phyloP scores from a whole-genome alignment of 108 stramenopile genomes.

The Cylindrotheca fusiformis region DNA sequence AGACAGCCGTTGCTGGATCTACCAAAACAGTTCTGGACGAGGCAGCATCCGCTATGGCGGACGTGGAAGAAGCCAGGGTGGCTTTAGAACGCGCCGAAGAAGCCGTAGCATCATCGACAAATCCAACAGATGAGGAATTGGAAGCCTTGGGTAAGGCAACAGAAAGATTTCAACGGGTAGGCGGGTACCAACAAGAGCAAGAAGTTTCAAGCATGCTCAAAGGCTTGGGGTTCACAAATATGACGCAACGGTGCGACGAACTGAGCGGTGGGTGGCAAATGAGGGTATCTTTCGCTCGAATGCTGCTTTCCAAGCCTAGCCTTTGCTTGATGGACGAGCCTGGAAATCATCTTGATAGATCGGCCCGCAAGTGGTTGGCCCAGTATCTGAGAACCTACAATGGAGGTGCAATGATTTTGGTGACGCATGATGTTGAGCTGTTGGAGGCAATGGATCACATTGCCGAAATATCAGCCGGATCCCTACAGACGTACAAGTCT shows the following conservation, averaged over 20 bases:
- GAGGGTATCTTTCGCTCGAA: slow-evolving; percentile 85
- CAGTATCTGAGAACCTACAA: slow-evolving; percentile 79
- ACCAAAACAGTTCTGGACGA: slow-evolving; percentile 85
- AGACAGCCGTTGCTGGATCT: slow-evolving; percentile 84
- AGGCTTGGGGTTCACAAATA: slow-evolving; percentile 83
- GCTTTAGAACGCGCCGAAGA: slow-evolving; percentile 6
- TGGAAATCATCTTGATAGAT: slow-evolving; percentile 72
- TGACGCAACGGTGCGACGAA: slow-evolving; percentile 69
- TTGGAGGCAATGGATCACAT: slow-evolving; percentile 75
- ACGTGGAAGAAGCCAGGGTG: slow-evolving; percentile 43
- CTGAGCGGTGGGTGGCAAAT: slow-evolving; percentile 95
- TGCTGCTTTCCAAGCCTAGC: slow-evolving; percentile 81
- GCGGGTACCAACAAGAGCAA: slow-evolving; percentile 89
- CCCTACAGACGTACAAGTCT: slow-evolving; percentile 50
- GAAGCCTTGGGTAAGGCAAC: slow-evolving; percentile 58
- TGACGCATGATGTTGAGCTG: slow-evolving; percentile 83
- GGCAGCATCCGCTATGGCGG: slow-evolving; percentile 85
- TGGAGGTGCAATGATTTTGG: slow-evolving; percentile 76
- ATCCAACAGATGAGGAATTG: slow-evolving; percentile 52
- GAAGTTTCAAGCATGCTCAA: slow-evolving; percentile 75
- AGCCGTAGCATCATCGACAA: neutral
- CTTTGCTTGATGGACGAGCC: slow-evolving; percentile 89
- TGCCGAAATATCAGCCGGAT: slow-evolving; percentile 72
- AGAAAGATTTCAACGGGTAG: slow-evolving; percentile 64
- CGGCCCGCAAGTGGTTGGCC: slow-evolving; percentile 80